These are phyloP conservation scores for Clarireedia sp. DNA, from an alignment of 2,329 filamentous ascomycete species.

Conservation along the genomic window DNA sequence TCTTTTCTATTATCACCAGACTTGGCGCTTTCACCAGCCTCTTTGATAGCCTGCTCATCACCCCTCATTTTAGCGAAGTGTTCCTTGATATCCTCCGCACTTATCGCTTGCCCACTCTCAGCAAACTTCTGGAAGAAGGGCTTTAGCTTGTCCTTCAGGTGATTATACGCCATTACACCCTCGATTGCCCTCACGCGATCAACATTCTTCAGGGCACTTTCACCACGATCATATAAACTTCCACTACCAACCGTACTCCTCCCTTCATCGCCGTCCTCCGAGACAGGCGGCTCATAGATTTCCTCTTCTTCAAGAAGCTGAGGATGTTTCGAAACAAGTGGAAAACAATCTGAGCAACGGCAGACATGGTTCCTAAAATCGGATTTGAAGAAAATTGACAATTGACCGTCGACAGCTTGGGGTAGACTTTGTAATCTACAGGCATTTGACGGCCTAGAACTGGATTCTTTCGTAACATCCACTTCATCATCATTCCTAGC, in stretches of 20 bases:
- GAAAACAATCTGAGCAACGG: constrained; percentile 74
- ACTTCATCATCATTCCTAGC: constrained; percentile 30
- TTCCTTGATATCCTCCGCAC: constrained; percentile 90
- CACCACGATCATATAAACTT: constrained; percentile 81
- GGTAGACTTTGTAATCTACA: constrained; percentile 60
- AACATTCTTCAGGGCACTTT: constrained; percentile 83
- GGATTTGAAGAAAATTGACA: constrained; percentile 77
- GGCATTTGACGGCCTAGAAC: constrained; percentile 11
- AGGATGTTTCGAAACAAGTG: constrained; percentile 58
- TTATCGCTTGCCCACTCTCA: constrained; percentile 78
- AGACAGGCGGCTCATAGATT: constrained; percentile 84
- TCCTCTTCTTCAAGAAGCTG: constrained; percentile 93
- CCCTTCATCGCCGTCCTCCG: constrained; percentile 49
- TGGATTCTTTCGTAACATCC: background rate
- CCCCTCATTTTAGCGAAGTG: constrained; percentile 94
- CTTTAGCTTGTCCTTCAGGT: constrained; percentile 92
- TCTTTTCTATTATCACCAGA: constrained; percentile 34
- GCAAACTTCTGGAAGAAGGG: constrained; percentile 90
- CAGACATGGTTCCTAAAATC: constrained; percentile 78
- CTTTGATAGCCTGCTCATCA: constrained; percentile 53
- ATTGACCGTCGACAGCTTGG: constrained; percentile 43
- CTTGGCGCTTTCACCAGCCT: constrained; percentile 26
- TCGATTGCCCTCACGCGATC: constrained; percentile 91
- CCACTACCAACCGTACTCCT: constrained; percentile 62
- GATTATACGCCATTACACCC: constrained; percentile 96